Conservation (phyloP, 768 basidiomycete genomes). For the Russula emetica region DNA sequence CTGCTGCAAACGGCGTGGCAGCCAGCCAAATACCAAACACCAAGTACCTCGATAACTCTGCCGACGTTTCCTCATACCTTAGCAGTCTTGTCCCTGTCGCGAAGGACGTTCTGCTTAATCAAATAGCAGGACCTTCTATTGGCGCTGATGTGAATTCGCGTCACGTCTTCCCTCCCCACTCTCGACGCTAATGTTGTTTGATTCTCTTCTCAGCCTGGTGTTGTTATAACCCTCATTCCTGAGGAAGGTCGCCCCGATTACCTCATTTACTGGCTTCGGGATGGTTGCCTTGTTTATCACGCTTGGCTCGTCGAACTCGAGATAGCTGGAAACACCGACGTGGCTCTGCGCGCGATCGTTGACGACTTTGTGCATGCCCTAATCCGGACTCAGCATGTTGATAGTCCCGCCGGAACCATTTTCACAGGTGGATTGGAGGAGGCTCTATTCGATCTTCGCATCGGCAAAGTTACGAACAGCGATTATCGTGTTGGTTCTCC, state of each 20-base stretch:
- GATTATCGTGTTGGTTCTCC: constrained; percentile 6
- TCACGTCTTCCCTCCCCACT: neutral
- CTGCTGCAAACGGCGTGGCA: constrained; percentile 1
- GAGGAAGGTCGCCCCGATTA: constrained; percentile 11
- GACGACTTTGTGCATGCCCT: constrained; percentile 14
- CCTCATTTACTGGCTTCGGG: constrained; percentile 18
- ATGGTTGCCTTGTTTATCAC: constrained; percentile 10
- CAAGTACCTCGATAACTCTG: neutral
- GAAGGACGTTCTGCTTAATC: neutral
- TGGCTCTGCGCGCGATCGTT: constrained; percentile 6
- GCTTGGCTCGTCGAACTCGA: constrained; percentile 15
- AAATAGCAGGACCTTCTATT: constrained; percentile 9
- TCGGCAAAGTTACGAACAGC: neutral
- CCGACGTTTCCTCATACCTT: neutral
- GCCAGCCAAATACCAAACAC: neutral
- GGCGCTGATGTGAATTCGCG: constrained; percentile 12
- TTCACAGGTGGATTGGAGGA: constrained; percentile 17
- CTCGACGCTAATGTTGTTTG: neutral
- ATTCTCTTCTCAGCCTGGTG: constrained; percentile 14
- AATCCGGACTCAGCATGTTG: constrained; percentile 15
- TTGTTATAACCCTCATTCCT: constrained; percentile 5
- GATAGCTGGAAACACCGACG: neutral
- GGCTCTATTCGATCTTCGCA: constrained; percentile 13
- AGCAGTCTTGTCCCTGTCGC: constrained; percentile 6
- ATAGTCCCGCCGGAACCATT: neutral